Conservation (phyloP, 805 yeast species). For the Nakazawaea laoshanensis region DNA sequence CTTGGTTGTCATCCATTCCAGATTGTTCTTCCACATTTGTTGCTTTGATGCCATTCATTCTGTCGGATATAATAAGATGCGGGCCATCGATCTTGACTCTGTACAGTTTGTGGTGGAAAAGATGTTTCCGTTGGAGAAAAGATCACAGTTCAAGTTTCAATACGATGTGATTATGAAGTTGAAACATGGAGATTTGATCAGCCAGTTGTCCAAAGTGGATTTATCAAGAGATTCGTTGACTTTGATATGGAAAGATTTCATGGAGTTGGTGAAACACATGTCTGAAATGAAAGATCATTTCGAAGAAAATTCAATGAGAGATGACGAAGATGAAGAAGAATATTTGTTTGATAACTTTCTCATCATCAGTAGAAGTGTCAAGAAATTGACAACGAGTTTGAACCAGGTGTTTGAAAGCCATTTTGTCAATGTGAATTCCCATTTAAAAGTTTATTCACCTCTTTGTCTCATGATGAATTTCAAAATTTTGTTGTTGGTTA, state of each 20-base stretch:
- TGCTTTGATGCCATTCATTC: conserved; percentile 45
- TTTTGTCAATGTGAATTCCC: not conserved
- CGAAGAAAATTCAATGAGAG: not conserved
- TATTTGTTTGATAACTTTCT: conserved; percentile 21
- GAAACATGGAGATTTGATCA: conserved; percentile 2
- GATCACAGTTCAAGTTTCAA: conserved; percentile 13
- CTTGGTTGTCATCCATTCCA: conserved; percentile 13
- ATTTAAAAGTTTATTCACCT: conserved; percentile 14
- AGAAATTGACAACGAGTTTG: conserved; percentile 18
- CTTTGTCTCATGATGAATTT: conserved; percentile 17
- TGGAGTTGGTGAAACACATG: conserved; percentile 15
- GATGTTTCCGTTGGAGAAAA: conserved; percentile 9
- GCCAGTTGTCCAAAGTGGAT: not conserved
- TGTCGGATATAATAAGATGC: conserved; percentile 26
- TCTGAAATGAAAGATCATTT: conserved; percentile 1
- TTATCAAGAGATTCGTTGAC: not conserved
- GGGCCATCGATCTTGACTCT: not conserved
- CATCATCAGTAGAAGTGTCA: conserved; percentile 19
- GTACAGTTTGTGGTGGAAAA: conserved; percentile 26
- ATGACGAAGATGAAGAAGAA: conserved; percentile 15
- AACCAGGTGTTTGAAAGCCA: conserved; percentile 8
- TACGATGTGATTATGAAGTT: not conserved
- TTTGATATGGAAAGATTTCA: conserved; percentile 13
- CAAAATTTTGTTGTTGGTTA: conserved; percentile 14
- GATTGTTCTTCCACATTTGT: conserved; percentile 38